Evolutionary conservation across 352 stramenopile genomes (phyloP).

Genomic region (Halophytophthora polymorphica): DNA sequence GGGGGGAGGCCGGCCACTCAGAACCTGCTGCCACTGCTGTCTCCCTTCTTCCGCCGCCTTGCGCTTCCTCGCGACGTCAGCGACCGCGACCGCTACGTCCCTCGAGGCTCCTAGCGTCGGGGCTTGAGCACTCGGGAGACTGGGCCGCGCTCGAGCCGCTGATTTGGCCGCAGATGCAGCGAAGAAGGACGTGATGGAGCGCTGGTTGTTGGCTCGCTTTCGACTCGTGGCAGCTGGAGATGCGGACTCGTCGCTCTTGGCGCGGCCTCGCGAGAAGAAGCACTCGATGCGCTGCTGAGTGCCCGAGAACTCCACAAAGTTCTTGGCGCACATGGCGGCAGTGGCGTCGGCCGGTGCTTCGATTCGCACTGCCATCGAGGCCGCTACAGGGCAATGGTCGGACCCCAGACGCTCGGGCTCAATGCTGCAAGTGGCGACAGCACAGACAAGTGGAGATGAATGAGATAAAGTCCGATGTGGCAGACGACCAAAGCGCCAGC

Average conservation of each 20-base stretch:
- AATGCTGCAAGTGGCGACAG: no score
- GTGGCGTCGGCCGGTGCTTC: conserved; percentile 20
- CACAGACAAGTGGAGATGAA: background rate
- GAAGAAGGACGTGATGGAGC: conserved; percentile 61
- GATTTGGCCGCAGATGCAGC: conserved; percentile 15
- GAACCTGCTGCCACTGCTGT: conserved; percentile 55
- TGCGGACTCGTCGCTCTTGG: conserved; percentile 1
- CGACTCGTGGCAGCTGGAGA: background rate
- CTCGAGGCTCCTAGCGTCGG: conserved; percentile 5
- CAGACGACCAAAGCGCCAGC: background rate
- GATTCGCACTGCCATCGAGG: conserved; percentile 39
- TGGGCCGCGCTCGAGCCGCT: conserved; percentile 5
- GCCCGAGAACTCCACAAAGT: conserved; percentile 73
- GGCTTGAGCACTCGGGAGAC: background rate
- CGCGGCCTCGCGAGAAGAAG: conserved; percentile 25
- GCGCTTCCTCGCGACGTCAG: conserved; percentile 24
- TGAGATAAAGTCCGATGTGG: background rate
- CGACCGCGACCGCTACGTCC: conserved; percentile 11
- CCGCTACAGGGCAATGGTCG: conserved; percentile 76
- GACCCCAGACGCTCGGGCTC: conserved; percentile 60
- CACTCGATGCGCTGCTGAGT: conserved; percentile 68
- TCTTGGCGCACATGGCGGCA: conserved; percentile 61
- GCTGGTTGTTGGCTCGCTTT: conserved; percentile 24
- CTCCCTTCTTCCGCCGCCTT: conserved; percentile 32
- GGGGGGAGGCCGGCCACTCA: conserved; percentile 54